Conservation (phyloP, 768 basidiomycete genomes). For the Boletus coccyginus region DNA sequence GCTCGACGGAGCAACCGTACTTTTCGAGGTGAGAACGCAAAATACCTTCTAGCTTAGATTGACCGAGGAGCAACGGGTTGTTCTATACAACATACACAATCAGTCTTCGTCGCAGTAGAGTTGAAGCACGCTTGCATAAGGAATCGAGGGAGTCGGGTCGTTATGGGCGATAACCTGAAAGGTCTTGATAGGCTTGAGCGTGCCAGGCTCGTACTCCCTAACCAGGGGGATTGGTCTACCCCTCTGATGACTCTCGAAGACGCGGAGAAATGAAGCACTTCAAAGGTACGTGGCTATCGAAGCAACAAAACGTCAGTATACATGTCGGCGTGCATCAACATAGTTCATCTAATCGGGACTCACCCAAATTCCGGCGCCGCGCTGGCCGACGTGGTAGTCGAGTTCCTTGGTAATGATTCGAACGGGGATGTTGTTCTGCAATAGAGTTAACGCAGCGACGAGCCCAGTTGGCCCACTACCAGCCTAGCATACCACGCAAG, state of each 20-base stretch:
- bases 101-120: not conserved
- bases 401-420: slow-evolving; percentile 50
- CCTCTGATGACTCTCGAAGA: slow-evolving; percentile 36
- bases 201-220: slow-evolving; percentile 33
- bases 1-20: slow-evolving; percentile 35
- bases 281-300: slow-evolving; percentile 36
- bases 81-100: slow-evolving; percentile 1
- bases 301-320: not conserved
- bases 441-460: slow-evolving; percentile 31
- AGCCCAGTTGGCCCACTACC: slow-evolving; percentile 33
- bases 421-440: slow-evolving; percentile 45
- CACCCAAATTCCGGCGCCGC: slow-evolving; percentile 41
- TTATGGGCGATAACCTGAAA: not conserved
- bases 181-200: slow-evolving; percentile 15
- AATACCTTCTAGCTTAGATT: slow-evolving; percentile 30
- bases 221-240: slow-evolving; percentile 28
- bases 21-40: slow-evolving; percentile 18
- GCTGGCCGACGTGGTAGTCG: slow-evolving; percentile 35
- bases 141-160: slow-evolving; percentile 25
- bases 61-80: slow-evolving; percentile 18
- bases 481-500: slow-evolving; percentile 8
- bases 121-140: slow-evolving; percentile 20
- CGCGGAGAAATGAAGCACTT: slow-evolving; percentile 41
- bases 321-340: not conserved
- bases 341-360: not conserved